These are phyloP conservation scores for Penicillium sclerotigenum DNA, from an alignment of 2,329 filamentous ascomycete species.

Conservation along the genomic window DNA sequence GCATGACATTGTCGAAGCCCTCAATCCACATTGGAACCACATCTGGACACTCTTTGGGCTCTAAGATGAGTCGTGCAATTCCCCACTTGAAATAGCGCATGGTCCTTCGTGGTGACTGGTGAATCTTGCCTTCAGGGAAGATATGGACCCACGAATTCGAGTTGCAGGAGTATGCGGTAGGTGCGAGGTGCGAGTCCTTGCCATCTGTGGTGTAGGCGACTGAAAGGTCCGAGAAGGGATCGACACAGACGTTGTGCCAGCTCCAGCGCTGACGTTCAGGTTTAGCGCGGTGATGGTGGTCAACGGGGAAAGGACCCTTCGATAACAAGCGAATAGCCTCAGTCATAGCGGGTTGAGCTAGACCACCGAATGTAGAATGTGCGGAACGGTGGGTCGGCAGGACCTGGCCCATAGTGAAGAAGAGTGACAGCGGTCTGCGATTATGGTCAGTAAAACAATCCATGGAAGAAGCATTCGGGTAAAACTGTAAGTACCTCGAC, in stretches of 20 bases:
- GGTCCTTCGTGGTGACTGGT: constrained; percentile 73
- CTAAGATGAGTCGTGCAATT: constrained; percentile 82
- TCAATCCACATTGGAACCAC: constrained; percentile 94
- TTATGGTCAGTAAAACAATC: constrained; percentile 1
- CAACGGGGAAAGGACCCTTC: constrained; percentile 55
- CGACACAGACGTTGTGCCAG: constrained; percentile 43
- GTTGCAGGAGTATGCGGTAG: constrained; percentile 67
- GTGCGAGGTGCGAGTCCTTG: constrained; percentile 58
- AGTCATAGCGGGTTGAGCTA: constrained; percentile 84
- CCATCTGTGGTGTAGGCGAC: constrained; percentile 42
- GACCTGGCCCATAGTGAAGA: constrained; percentile 87
- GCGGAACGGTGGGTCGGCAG: constrained; percentile 80
- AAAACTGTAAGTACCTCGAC: constrained; percentile 60
- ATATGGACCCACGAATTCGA: constrained; percentile 86
- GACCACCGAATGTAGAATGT: constrained; percentile 75
- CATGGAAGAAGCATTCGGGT: background rate
- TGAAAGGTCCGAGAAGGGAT: constrained; percentile 46
- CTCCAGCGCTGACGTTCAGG: constrained; percentile 39
- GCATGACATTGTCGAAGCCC: constrained; percentile 83
- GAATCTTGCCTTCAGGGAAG: constrained; percentile 91
- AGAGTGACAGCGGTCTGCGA: constrained; percentile 63
- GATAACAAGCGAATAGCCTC: constrained; percentile 84
- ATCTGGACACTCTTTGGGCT: constrained; percentile 81
- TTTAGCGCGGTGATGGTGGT: constrained; percentile 46
- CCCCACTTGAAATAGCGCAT: constrained; percentile 99